Evolutionary conservation across 352 stramenopile species (phyloP).

Genomic region (Pythium pyrilobum): DNA sequence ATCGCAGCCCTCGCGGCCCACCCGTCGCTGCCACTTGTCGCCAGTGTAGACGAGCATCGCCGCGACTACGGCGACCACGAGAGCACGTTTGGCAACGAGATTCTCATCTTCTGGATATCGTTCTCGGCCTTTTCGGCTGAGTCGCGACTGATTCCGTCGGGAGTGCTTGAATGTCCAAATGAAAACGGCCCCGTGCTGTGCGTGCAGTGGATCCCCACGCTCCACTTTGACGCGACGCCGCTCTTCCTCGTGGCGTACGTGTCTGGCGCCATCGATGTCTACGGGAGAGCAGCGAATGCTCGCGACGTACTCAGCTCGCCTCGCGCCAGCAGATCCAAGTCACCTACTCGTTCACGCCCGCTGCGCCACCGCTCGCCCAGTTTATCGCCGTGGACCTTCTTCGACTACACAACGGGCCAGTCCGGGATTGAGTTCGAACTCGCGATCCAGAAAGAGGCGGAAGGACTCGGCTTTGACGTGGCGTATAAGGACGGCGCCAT

Average conservation of each 20-base stretch:
- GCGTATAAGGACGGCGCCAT: constrained; percentile 20
- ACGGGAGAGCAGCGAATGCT: constrained; percentile 46
- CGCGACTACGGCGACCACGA: constrained; percentile 10
- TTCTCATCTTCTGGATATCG: constrained; percentile 82
- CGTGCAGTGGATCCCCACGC: constrained; percentile 77
- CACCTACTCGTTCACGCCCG: background rate
- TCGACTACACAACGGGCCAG: constrained; percentile 59
- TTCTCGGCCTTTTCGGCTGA: constrained; percentile 80
- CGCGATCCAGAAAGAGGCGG: constrained; percentile 31
- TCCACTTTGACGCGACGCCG: constrained; percentile 76
- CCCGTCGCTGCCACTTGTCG: constrained; percentile 68
- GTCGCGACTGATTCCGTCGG: constrained; percentile 72
- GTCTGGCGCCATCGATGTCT: constrained; percentile 58
- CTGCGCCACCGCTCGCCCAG: constrained; percentile 27
- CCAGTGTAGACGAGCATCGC: constrained; percentile 46
- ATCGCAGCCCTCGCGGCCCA: constrained; percentile 70
- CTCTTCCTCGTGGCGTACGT: constrained; percentile 61
- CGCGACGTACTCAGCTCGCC: constrained; percentile 56
- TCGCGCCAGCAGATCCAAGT: constrained; percentile 4
- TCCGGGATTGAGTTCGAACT: constrained; percentile 70
- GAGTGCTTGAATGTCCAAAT: constrained; percentile 49
- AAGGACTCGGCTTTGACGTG: constrained; percentile 42
- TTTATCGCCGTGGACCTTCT: constrained; percentile 69
- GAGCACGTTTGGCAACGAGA: constrained; percentile 29
- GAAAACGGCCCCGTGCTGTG: constrained; percentile 50